Base-by-base conservation (phyloP, 257 asterid species). In the Penstemon barbatus region DNA sequence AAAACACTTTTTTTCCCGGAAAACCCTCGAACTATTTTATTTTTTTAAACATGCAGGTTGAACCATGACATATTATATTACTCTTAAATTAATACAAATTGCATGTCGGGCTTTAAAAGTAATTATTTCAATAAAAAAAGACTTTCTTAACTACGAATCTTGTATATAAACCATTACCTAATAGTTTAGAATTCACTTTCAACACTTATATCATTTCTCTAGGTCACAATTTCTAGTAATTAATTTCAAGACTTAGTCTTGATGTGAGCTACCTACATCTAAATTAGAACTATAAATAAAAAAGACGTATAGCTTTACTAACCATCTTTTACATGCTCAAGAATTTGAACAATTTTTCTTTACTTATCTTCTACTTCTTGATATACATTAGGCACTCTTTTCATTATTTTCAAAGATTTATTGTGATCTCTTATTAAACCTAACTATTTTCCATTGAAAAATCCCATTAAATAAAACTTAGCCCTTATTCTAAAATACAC, bases 261-360 rank as follows among this genome's bases (percentile, higher is more conserved):
- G 52, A 65, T 76, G 84, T 80, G 84, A 68, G 69, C 75, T 43
- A 80, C 85, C 88, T 67, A 80, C 13, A 80, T 62, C 45, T 6
- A 2, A 33, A 64, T 77, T 43, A 75, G 75, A 36, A 42, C 12
- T 13, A 13, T 38, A 25, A 12, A 49, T 48, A 33, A 5, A 44
- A 46, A 61, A 61, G 57, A 66, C 61, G 57, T 66, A 46, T 59
- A 77, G 74, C 55, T 54, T 8, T 67, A 36, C 46, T 72, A 73
- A 65, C 78, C 68, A 77, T 80, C 91, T 83, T 85, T 81, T 59
- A 25, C 82, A 64, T 85, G 86, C 75, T 63, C 73, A 37, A 58
- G 39, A 61, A 2, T 25, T 68, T 73, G 63, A 72, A 77, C 71
- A 61, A 67, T 68, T 68, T 74, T 6, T 73, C 12, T 18, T 15